Percentiles rank a stretch among this genome's conserved stretches.
Conservation (phyloP, 148 eudicot genomes). For the Oxyria digyna region DNA sequence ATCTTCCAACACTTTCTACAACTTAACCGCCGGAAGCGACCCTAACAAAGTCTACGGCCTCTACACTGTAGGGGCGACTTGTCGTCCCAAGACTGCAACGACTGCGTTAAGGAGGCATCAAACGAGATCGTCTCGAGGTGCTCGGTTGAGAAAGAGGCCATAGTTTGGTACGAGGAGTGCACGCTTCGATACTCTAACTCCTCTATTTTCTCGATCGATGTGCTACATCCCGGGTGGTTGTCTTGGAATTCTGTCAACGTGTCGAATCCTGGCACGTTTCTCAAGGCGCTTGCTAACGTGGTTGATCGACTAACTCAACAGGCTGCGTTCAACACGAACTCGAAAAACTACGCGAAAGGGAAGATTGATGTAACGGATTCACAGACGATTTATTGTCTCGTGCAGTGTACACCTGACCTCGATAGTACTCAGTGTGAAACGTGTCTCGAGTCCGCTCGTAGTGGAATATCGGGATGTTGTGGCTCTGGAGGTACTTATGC, state of each 20-base stretch:
- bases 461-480: neutral
- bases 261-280: neutral
- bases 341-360: neutral
- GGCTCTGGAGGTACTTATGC: neutral
- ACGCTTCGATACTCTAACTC: neutral
- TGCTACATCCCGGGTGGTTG: neutral
- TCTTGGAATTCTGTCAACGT: neutral
- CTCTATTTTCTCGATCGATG: neutral
- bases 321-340: neutral
- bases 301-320: neutral
- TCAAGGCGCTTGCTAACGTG: neutral
- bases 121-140: neutral
- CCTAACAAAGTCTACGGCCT: neutral
- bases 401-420: slow-evolving; percentile 5
- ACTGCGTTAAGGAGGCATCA: neutral
- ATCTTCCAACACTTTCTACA: neutral
- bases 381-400: slow-evolving; percentile 1
- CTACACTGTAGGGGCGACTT: slow-evolving; percentile 2
- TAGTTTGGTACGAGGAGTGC: no score
- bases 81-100: neutral
- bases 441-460: neutral
- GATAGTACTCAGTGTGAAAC: neutral
- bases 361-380: neutral
- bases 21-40: neutral
- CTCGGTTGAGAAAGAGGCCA: neutral